Evolutionary conservation across 331 rosid species (phyloP).

Genomic region (Spiraea crenata): DNA sequence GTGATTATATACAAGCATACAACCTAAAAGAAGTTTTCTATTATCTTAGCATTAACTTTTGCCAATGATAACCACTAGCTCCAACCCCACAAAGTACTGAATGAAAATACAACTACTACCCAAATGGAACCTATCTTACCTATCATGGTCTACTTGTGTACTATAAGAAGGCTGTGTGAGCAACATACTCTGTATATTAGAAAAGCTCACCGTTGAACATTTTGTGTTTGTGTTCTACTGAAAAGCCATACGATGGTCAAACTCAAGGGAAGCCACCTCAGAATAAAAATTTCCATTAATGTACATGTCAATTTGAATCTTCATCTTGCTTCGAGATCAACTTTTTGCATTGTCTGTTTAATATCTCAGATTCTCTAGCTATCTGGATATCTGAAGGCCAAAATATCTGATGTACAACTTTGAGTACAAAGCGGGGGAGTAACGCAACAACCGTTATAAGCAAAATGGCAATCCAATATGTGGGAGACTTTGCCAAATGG

Average conservation of each 20-base stretch:
- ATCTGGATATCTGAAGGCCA: slow-evolving; percentile 93
- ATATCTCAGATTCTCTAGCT: slow-evolving; percentile 71
- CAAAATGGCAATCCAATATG: slow-evolving; percentile 80
- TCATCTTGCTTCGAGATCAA: slow-evolving; percentile 47
- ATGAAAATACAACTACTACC: no score
- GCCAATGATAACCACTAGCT: no score
- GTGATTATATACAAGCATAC: background rate
- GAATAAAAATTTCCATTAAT: slow-evolving; percentile 24
- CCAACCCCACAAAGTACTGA: no score
- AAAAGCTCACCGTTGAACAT: slow-evolving; percentile 33
- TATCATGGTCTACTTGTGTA: background rate
- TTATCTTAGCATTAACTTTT: no score
- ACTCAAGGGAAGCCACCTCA: slow-evolving; percentile 47
- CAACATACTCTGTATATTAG: background rate
- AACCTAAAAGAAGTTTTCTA: background rate
- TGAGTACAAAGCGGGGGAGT: slow-evolving; percentile 80
- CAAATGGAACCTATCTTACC: background rate
- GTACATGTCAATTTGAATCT: slow-evolving; percentile 48
- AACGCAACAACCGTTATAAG: slow-evolving; percentile 70
- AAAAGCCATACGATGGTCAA: slow-evolving; percentile 45
- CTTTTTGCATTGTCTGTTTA: slow-evolving; percentile 31
- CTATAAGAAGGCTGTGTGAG: no score
- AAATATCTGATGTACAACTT: slow-evolving; percentile 63
- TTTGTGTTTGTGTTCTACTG: slow-evolving; percentile 31
- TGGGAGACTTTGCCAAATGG: slow-evolving; percentile 65